Base-by-base conservation (phyloP, 495 filamentous ascomycete genomes). In the Recurvomyces mirabilis region DNA sequence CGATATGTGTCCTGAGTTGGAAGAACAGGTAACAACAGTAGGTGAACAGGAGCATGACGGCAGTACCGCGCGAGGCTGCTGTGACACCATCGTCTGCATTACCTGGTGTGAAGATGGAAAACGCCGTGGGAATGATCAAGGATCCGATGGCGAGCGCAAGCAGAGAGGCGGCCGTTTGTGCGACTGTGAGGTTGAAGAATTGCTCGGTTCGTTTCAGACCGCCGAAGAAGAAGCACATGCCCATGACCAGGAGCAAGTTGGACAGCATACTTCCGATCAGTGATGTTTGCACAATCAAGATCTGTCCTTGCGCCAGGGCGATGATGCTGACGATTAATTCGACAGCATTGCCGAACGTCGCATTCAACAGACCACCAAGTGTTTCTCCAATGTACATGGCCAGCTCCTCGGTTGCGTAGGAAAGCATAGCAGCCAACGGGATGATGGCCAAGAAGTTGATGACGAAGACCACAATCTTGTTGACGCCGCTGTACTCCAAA, bases 271-370 rank as follows among this genome's bases (percentile, higher is more conserved):
- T 83, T 21, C 88, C 88, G 47, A 94, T 84, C 11, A 95, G 65
- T 2, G 88, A 95, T 0, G 88, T 93, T 61, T 94, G 83, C 3
- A 94, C 89, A 53, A 96, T 93, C 30, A 82, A 68, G 20, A 93
- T 74, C 63, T 96, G 70, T 26, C 70, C 58, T 39, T 88, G 66
- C 17, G 70, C 63, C 29, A 95, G 65, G 0, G 54, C 54, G 38
- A 94, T 79, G 52, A 95, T 80, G 14, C 84, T 79, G 28, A 95
- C 82, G 49, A 95, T 95, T 49, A 94, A 59, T 58, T 95, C 88
- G 45, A 94, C 87, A 4, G 88, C 88, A 55, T 94, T 95, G 14
- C 81, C 87, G 59, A 94, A 93, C 18, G 79, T 77, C 19, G 87
- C 88, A 58, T 94, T 94, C 19, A 94, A 63, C 23, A 95, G 65